Conservation (phyloP, 306 rosid genomes). For the Casuarina cunninghamiana region DNA sequence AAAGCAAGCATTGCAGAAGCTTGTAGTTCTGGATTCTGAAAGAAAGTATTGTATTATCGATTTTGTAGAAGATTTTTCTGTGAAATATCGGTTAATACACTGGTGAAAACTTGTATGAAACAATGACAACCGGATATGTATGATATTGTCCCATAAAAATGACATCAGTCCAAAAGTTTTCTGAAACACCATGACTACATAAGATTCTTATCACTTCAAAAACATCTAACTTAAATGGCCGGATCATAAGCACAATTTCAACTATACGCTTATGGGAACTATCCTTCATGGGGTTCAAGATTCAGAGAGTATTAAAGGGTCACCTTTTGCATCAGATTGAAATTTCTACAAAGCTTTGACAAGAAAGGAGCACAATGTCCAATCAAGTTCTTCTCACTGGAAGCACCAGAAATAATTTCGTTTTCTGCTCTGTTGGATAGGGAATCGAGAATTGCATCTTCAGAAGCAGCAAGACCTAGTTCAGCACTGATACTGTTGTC, state of each 20-base stretch:
- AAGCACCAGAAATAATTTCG: constrained; percentile 74
- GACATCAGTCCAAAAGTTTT: constrained; percentile 9
- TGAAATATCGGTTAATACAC: neutral
- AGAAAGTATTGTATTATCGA: constrained; percentile 15
- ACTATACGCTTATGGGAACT: neutral
- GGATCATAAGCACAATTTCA: neutral
- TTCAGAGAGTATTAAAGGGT: constrained; percentile 14
- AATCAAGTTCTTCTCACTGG: constrained; percentile 66
- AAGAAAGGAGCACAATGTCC: constrained; percentile 77
- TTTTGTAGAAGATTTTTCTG: constrained; percentile 10
- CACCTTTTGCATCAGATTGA: constrained; percentile 87
- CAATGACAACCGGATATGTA: neutral
- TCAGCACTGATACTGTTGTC: constrained; percentile 74
- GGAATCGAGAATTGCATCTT: constrained; percentile 86
- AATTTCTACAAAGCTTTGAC: constrained; percentile 87
- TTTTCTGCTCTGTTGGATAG: constrained; percentile 84
- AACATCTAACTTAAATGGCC: neutral
- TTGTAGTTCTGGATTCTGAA: constrained; percentile 92
- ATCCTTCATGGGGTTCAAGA: neutral
- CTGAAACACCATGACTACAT: neutral
- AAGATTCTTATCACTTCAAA: neutral
- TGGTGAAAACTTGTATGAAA: neutral
- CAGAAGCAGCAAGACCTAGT: constrained; percentile 93
- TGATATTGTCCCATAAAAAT: neutral
- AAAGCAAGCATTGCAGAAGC: constrained; percentile 96